Conservation (phyloP, 441 rosid genomes). For the Lepidium campestre region DNA sequence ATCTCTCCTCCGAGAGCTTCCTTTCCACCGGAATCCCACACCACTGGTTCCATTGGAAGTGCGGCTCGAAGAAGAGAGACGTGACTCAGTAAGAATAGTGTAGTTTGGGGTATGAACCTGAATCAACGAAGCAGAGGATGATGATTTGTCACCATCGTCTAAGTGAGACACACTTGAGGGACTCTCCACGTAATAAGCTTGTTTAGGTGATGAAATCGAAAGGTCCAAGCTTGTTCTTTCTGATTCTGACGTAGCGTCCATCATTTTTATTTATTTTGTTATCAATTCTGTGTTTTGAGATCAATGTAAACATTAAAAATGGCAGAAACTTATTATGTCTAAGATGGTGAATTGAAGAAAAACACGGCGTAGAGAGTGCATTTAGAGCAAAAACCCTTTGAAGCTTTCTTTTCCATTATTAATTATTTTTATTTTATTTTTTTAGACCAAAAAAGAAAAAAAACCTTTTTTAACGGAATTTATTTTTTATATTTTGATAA, state of each 20-base stretch:
- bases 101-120: slow-evolving; percentile 83
- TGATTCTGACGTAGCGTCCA: slow-evolving; percentile 76
- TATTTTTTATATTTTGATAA: background rate
- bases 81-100: slow-evolving; percentile 76
- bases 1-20: slow-evolving; percentile 18
- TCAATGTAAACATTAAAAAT: background rate
- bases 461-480: background rate
- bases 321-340: background rate
- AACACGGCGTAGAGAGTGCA: slow-evolving; percentile 3
- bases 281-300: background rate
- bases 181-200: slow-evolving; percentile 87
- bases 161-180: slow-evolving; percentile 80
- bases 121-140: slow-evolving; percentile 75
- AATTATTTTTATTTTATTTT: background rate
- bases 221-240: slow-evolving; percentile 81
- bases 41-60: slow-evolving; percentile 50
- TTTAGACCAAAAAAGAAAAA: background rate
- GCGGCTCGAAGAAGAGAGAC: slow-evolving; percentile 78
- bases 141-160: slow-evolving; percentile 77
- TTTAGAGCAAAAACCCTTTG: background rate
- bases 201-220: slow-evolving; percentile 77
- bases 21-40: slow-evolving; percentile 28
- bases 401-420: background rate
- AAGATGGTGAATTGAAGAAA: background rate
- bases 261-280: background rate